Percentiles rank a stretch among this genome's conserved stretches.
phyloP scores from a whole-genome alignment of 768 basidiomycete genomes.

The Trametes cingulata region DNA sequence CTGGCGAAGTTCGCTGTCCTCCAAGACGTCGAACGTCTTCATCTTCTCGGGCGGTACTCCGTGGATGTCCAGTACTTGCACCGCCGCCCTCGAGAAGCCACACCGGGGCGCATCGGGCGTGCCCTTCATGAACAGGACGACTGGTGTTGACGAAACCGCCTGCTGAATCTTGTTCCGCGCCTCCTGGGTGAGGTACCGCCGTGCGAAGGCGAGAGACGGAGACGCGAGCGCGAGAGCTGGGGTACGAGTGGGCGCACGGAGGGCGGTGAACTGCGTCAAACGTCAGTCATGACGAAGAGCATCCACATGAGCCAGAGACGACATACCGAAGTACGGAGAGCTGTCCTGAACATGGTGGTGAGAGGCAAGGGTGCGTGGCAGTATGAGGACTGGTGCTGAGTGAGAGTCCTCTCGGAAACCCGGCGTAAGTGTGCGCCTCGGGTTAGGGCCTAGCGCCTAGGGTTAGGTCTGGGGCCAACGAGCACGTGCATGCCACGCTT shows the following conservation, averaged over 20 bases:
- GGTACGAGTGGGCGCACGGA: constrained; percentile 18
- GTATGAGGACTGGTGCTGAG: constrained; percentile 11
- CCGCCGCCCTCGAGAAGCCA: constrained; percentile 93
- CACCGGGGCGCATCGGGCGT: constrained; percentile 85
- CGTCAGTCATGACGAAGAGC: not conserved
- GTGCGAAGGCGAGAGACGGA: constrained; percentile 29
- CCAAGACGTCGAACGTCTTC: constrained; percentile 88
- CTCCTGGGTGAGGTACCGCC: constrained; percentile 63
- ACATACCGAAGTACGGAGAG: constrained; percentile 48
- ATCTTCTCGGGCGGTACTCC: constrained; percentile 80
- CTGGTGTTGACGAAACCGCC: constrained; percentile 72
- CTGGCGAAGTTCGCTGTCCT: constrained; percentile 77
- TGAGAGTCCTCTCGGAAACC: constrained; percentile 14
- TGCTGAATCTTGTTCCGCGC: constrained; percentile 63
- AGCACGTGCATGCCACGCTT: constrained; percentile 27
- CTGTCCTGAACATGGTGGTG: constrained; percentile 46
- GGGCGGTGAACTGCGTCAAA: constrained; percentile 15
- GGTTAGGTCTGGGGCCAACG: constrained; percentile 13
- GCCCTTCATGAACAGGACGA: constrained; percentile 99
- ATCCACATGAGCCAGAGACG: not conserved
- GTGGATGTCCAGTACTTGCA: constrained; percentile 86
- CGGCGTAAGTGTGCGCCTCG: constrained; percentile 1
- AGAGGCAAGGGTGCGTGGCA: constrained; percentile 8
- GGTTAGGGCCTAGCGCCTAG: constrained; percentile 7
- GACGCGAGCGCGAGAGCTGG: constrained; percentile 20